phyloP scores from a whole-genome alignment of 176 grass and related monocot genomes.

The Ampelocalamus luodianensis region DNA sequence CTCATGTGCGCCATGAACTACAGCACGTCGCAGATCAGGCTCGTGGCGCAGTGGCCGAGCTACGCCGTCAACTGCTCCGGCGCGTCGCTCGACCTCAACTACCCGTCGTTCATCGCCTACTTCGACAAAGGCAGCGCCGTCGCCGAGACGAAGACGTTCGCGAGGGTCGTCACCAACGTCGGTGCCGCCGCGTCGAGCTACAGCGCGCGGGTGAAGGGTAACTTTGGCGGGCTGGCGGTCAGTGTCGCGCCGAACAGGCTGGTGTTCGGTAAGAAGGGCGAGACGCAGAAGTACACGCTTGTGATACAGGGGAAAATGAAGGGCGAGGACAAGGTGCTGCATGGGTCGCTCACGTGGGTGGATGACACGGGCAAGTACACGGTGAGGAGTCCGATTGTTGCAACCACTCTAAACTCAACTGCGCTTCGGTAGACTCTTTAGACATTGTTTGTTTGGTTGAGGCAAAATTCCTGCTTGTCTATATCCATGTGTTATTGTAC shows the following conservation, averaged over 20 bases:
- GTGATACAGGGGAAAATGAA: slow-evolving; percentile 35
- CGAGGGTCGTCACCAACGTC: slow-evolving; percentile 54
- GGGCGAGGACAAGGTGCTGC: slow-evolving; percentile 33
- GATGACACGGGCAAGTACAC: slow-evolving; percentile 54
- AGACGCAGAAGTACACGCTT: slow-evolving; percentile 41
- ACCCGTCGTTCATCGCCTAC: slow-evolving; percentile 62
- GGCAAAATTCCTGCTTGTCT: too few species aligned
- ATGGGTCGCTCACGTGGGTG: slow-evolving; percentile 60
- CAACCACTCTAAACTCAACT: slow-evolving; percentile 29
- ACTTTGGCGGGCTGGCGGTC: slow-evolving; percentile 28
- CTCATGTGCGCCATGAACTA: slow-evolving; percentile 55
- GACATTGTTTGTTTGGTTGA: too few species aligned
- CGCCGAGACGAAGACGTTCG: slow-evolving; percentile 32
- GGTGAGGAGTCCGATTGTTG: slow-evolving; percentile 66
- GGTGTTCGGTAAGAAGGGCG: slow-evolving; percentile 42
- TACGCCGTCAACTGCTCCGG: slow-evolving; percentile 46
- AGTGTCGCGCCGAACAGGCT: slow-evolving; percentile 19
- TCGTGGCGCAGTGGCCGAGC: slow-evolving; percentile 10
- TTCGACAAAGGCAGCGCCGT: slow-evolving; percentile 30
- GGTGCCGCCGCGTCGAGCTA: slow-evolving; percentile 47
- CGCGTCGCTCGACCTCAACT: slow-evolving; percentile 58
- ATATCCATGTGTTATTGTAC: too few species aligned
- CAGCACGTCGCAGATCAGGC: slow-evolving; percentile 43
- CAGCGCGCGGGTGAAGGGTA: slow-evolving; percentile 31
- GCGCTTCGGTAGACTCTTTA: neutral